Evolutionary conservation across 768 basidiomycete species (phyloP).

Genomic region (Suillus bovinus): DNA sequence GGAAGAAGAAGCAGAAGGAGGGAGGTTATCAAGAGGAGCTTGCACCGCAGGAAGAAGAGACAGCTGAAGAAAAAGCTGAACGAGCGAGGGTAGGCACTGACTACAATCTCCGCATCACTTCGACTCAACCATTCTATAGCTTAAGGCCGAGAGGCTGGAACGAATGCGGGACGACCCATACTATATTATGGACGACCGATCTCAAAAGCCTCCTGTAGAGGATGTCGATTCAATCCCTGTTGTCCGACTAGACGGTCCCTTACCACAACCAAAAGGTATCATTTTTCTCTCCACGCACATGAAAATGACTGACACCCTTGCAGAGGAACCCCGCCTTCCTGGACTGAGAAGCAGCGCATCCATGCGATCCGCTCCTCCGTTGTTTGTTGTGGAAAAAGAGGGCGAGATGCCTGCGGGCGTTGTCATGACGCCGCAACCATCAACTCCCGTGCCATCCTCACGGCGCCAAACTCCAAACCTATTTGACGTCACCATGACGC

Average conservation of each 20-base stretch:
- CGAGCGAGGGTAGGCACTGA: constrained; percentile 60
- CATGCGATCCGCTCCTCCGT: constrained; percentile 39
- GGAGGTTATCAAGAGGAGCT: constrained; percentile 26
- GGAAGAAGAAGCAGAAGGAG: constrained; percentile 47
- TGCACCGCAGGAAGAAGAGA: constrained; percentile 48
- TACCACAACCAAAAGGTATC: constrained; percentile 41
- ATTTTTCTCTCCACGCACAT: neutral
- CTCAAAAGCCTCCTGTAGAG: constrained; percentile 39
- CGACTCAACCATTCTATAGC: constrained; percentile 43
- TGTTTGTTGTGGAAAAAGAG: constrained; percentile 67
- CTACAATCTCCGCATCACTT: neutral
- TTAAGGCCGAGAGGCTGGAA: constrained; percentile 73
- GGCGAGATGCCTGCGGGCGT: constrained; percentile 87
- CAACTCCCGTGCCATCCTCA: constrained; percentile 29
- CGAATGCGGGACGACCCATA: constrained; percentile 87
- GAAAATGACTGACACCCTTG: constrained; percentile 30
- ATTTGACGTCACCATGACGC: constrained; percentile 35
- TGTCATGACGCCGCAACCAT: constrained; percentile 22
- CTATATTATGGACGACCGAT: constrained; percentile 73
- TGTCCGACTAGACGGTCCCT: constrained; percentile 73
- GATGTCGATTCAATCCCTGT: constrained; percentile 94
- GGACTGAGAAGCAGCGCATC: constrained; percentile 44
- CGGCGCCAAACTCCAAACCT: constrained; percentile 24
- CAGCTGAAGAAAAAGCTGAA: constrained; percentile 57
- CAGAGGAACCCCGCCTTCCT: constrained; percentile 42